phyloP scores from a whole-genome alignment of 768 basidiomycete species.

The Russula dissimulans region DNA sequence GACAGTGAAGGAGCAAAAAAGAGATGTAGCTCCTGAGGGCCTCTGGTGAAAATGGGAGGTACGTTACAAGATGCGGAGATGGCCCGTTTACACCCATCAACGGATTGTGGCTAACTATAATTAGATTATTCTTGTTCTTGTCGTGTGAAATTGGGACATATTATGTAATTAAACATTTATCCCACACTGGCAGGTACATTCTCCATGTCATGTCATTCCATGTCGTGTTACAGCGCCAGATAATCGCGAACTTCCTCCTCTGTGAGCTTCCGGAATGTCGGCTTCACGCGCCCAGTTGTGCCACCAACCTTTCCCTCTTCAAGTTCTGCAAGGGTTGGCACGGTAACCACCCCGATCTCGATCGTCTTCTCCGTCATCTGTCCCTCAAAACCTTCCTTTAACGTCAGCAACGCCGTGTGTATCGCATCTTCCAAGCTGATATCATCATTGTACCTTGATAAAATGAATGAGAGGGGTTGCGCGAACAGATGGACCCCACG shows the following conservation, averaged over 20 bases:
- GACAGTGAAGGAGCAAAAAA: background rate
- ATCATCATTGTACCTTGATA: slow-evolving; percentile 88
- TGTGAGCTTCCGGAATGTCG: slow-evolving; percentile 89
- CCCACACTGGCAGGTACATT: too few relatives aligned
- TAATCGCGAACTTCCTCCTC: slow-evolving; percentile 98
- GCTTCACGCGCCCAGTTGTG: slow-evolving; percentile 60
- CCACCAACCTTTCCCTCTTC: slow-evolving; percentile 64
- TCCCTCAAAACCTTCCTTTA: slow-evolving; percentile 99
- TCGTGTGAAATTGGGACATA: background rate
- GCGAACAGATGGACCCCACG: slow-evolving; percentile 5
- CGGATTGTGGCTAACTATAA: too few relatives aligned
- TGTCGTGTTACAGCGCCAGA: slow-evolving; percentile 54
- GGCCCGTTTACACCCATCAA: too few relatives aligned
- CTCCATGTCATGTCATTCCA: too few relatives aligned
- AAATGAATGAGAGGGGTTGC: background rate
- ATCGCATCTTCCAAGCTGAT: slow-evolving; percentile 98
- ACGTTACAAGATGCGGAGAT: too few relatives aligned
- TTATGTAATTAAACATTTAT: background rate
- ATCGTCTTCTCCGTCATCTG: slow-evolving; percentile 99
- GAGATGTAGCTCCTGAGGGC: background rate
- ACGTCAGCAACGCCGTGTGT: slow-evolving; percentile 92
- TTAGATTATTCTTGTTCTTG: too few relatives aligned
- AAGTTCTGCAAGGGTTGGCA: slow-evolving; percentile 62
- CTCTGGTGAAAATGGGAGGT: background rate
- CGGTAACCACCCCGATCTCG: slow-evolving; percentile 94